Base-by-base conservation (phyloP, 257 asterid species). In the Solanum chaucha region DNA sequence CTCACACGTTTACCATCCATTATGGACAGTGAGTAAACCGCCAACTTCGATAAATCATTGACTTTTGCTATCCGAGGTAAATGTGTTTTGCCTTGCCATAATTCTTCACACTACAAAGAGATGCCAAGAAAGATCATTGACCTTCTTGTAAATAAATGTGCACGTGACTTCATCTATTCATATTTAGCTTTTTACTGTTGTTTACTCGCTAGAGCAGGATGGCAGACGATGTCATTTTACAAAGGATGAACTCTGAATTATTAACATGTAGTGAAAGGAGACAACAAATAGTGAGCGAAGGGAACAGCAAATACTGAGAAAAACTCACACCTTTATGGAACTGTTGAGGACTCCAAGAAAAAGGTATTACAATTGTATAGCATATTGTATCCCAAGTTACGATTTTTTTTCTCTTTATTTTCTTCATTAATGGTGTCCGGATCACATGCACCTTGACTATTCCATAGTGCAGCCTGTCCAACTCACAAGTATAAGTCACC, bases 31-130 rank as follows among this genome's bases (percentile, higher is more conserved):
- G 95, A 92, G 91, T 90, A 90, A 87, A 92, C 93, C 30, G 87
- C 92, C 91, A 92, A 88, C 88, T 93, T 93, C 12, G 96, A 85
- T 41, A 94, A 88, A 87, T 95, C 94, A 22, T 38, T 91, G 70
- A 67, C 90, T 87, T 93, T 95, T 3, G 96, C 89, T 81, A 92
- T 41, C 38, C 95, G 97, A 64, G 99, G 98, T 87, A 96, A 86
- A 90, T 96, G 98, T 84, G 96, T 95, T 89, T 95, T 96, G 88
- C 94, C 94, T 75, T 41, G 81, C 98, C 98, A 95, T 87, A 95
- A 86, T 90, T 96, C 98, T 82, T 89, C 91, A 72, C 97, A 95
- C 99, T 96, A 89, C 20, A 88, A 89, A 40, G 88, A 46, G 44
- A 81, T 81, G 68, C 68, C 68, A 5, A 81, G 17, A 48, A 48